Conservation (phyloP, 2,329 filamentous ascomycete species). For the Cadophora malorum region DNA sequence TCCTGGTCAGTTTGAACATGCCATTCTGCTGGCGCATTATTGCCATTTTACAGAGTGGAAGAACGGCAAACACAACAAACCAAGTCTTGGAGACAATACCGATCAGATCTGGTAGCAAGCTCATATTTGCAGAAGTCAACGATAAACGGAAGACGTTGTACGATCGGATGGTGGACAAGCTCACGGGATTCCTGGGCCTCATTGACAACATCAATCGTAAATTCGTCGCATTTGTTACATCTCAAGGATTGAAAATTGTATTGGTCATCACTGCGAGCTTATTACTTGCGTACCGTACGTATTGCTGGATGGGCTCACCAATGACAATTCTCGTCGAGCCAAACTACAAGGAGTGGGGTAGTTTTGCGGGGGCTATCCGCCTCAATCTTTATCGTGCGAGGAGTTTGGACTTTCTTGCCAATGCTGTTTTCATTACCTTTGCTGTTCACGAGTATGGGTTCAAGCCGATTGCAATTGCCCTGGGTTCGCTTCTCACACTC, state of each 20-base stretch:
- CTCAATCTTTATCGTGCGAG: constrained; percentile 8
- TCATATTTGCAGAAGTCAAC: neutral
- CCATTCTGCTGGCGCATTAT: neutral
- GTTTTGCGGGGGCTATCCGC: neutral
- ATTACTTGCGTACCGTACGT: neutral
- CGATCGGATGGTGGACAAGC: neutral
- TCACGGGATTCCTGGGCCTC: neutral
- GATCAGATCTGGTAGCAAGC: neutral
- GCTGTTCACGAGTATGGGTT: constrained; percentile 5
- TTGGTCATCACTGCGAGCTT: neutral
- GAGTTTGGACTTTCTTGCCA: neutral
- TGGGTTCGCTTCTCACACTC: neutral
- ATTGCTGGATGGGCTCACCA: neutral
- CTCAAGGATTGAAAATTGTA: neutral
- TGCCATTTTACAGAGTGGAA: neutral
- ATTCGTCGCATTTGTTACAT: neutral
- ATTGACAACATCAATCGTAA: neutral
- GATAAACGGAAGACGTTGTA: neutral
- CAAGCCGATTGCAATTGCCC: neutral
- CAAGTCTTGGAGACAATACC: no score
- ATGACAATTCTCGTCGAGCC: neutral
- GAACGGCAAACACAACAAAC: neutral
- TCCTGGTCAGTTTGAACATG: constrained; percentile 11
- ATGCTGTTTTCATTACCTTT: neutral
- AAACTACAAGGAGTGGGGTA: constrained; percentile 5